These are phyloP conservation scores for Boletus vermiculosoides DNA, from an alignment of 768 basidiomycete genomes.

Conservation along the genomic window DNA sequence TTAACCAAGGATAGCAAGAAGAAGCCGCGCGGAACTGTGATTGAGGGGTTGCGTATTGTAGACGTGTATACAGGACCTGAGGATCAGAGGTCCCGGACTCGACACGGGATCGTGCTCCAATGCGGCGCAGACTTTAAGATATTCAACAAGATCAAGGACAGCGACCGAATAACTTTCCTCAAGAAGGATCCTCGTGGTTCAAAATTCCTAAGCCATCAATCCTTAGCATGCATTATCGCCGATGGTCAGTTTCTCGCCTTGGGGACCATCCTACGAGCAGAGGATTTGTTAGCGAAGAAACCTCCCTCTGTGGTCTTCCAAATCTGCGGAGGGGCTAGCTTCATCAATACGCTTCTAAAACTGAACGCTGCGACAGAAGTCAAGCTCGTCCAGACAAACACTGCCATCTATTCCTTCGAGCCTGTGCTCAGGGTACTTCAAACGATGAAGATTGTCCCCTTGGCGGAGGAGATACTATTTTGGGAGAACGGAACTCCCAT, in stretches of 20 bases:
- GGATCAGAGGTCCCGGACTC: conserved; percentile 30
- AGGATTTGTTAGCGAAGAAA: conserved; percentile 45
- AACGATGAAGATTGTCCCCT: conserved; percentile 41
- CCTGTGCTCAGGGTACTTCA: conserved; percentile 61
- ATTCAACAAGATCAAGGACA: conserved; percentile 32
- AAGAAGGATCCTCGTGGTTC: conserved; percentile 35
- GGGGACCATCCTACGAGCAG: conserved; percentile 52
- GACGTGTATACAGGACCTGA: conserved; percentile 36
- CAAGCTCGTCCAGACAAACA: conserved; percentile 56
- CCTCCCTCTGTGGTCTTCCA: conserved; percentile 55
- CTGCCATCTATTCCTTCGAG: conserved; percentile 60
- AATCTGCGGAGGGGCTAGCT: conserved; percentile 43
- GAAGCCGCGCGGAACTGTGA: conserved; percentile 35
- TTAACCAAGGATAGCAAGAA: conserved; percentile 37
- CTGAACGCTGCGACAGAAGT: conserved; percentile 38
- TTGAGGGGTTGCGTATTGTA: conserved; percentile 39
- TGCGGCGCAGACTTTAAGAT: conserved; percentile 38
- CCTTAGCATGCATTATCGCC: conserved; percentile 50
- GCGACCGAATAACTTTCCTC: conserved; percentile 39
- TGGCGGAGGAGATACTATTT: conserved; percentile 50
- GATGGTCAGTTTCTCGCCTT: conserved; percentile 51
- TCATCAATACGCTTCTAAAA: conserved; percentile 38
- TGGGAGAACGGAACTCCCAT: conserved; percentile 41
- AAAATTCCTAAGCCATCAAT: conserved; percentile 51
- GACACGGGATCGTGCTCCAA: conserved; percentile 43